Conservation (phyloP, 768 basidiomycete genomes). For the Leccinellum albellum region DNA sequence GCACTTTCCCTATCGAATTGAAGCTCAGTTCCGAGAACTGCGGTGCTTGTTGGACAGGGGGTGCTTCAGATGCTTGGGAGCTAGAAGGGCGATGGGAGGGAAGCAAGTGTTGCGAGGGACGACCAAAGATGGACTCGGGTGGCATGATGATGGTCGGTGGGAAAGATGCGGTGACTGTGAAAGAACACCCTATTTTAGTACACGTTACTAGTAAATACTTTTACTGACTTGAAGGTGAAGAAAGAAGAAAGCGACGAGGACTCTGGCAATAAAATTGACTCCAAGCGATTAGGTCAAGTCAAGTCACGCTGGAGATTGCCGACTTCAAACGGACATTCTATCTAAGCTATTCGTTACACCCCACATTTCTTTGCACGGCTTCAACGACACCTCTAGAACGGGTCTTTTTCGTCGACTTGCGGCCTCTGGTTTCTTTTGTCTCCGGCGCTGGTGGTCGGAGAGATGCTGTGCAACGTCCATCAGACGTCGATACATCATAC, state of each 20-base stretch:
- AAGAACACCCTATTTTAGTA: conserved; percentile 10
- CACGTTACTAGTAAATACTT: not conserved
- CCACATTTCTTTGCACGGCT: not conserved
- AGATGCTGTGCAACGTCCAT: conserved; percentile 17
- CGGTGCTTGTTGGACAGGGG: conserved; percentile 4
- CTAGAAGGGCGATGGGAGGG: conserved; percentile 18
- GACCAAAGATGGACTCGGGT: conserved; percentile 28
- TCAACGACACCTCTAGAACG: conserved; percentile 24
- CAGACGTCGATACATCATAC: not conserved
- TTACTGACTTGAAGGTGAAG: conserved; percentile 12
- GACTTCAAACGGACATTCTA: not conserved
- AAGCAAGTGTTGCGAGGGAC: conserved; percentile 24
- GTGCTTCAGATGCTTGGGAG: too few relatives aligned
- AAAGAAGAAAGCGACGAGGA: not conserved
- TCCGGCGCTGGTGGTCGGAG: conserved; percentile 44
- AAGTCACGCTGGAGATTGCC: conserved; percentile 11
- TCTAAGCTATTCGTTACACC: not conserved
- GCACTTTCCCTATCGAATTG: conserved; percentile 50
- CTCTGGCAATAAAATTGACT: too few relatives aligned
- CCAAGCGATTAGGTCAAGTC: not conserved
- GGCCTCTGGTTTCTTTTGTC: conserved; percentile 41
- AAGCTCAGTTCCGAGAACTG: conserved; percentile 39
- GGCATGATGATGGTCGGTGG: conserved; percentile 19
- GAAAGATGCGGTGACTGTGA: conserved; percentile 12
- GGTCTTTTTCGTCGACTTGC: conserved; percentile 33